Evolutionary conservation across 441 rosid species (phyloP).

Genomic region (Populus hybrid): DNA sequence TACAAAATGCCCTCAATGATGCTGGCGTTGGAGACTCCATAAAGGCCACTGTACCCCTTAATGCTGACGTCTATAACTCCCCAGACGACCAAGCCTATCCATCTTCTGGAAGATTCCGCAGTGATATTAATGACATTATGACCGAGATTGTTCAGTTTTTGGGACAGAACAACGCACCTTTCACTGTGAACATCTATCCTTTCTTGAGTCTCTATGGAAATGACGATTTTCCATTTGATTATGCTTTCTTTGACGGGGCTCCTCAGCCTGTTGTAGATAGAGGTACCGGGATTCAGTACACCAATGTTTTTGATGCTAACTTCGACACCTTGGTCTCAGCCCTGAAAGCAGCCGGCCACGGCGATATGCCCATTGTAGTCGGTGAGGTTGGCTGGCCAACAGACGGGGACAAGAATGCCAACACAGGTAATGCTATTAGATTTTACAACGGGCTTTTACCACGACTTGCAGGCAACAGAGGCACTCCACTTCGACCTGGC

Average conservation of each 20-base stretch:
- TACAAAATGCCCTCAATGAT: constrained; percentile 85
- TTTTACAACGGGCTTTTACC: constrained; percentile 78
- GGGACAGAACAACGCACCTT: constrained; percentile 63
- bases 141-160: constrained; percentile 67
- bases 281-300: constrained; percentile 52
- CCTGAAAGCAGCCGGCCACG: constrained; percentile 49
- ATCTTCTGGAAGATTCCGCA: constrained; percentile 76
- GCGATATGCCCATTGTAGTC: constrained; percentile 58
- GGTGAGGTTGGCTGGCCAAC: constrained; percentile 99
- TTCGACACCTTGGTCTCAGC: constrained; percentile 82
- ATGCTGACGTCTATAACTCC: constrained; percentile 84
- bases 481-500: constrained; percentile 78
- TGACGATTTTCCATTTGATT: constrained; percentile 69
- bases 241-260: constrained; percentile 82
- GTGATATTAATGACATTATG: constrained; percentile 57
- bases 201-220: constrained; percentile 81
- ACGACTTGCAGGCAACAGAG: constrained; percentile 49
- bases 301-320: constrained; percentile 80
- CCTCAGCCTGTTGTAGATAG: constrained; percentile 43
- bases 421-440: constrained; percentile 48
- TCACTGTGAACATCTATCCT: constrained; percentile 89
- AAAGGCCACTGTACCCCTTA: constrained; percentile 86
- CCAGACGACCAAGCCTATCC: constrained; percentile 59
- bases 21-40: constrained; percentile 67
- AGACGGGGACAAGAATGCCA: constrained; percentile 79